Evolutionary conservation across 1,284 basidiomycete species (phyloP), one percentile per base, ranked within the genome.

Genomic region (Hymenochaete sp.): DNA sequence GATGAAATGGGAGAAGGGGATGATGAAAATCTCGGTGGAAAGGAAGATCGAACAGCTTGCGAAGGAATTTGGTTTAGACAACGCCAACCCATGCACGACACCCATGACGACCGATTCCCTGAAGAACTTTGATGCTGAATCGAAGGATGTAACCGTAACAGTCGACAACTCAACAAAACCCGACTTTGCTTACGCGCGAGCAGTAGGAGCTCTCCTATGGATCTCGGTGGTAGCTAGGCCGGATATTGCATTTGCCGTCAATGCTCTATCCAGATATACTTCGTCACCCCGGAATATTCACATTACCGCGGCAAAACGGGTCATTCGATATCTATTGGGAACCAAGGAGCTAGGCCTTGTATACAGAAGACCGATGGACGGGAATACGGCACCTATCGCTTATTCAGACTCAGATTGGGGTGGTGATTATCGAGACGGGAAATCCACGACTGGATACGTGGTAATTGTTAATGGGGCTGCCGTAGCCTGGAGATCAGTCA

Each of bases 131-230:
- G 7, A 42, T 37, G n/a, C 37, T 2, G 21, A 45, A 13, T 33
- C 29, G 19, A n/a, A n/a, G n/a, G n/a, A n/a, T n/a, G 5, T 14
- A 4, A n/a, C n/a, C n/a, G n/a, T n/a, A n/a, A n/a, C n/a, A n/a
- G n/a, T n/a, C n/a, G n/a, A n/a, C n/a, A n/a, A n/a, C n/a, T 13
- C 32, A 25, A 16, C 19, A 18, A 22, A 14, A 2, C 27, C 32
- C 16, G 19, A 13, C 9, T 7, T 59, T 27, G 61, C 55, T 0
- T 66, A 62, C 31, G 27, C 47, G 1, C 36, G 54, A 38, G 50
- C 52, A 0, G 38, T 64, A 1, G 60, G 64, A 0, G 55, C 52
- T 0, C 32, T 67, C 1, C 62, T 62, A 51, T 67, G 59, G 42
- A 55, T 55, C 1, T 54, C 56, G 8, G 53, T 59, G 1, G 59